A percentile compares a stretch with the other conserved stretches of the same genome.
Evolutionary conservation across 169 alveolate genomes (phyloP).

Genomic region (Eimeria acervulina): DNA sequence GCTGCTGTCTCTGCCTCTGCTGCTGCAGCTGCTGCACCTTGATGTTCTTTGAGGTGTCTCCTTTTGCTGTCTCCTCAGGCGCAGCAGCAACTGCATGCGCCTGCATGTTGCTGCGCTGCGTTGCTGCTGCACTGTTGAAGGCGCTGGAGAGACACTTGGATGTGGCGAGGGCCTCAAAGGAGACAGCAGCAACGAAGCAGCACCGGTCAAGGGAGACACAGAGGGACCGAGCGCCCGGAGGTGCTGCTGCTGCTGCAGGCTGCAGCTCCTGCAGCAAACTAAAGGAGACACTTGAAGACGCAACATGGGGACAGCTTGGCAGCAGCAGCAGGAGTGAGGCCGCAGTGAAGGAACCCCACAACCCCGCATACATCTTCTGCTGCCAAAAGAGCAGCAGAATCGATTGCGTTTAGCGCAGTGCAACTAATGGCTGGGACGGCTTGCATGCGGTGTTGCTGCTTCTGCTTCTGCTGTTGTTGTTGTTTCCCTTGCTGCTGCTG

Average conservation of each 20-base stretch:
- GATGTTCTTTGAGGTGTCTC: too few species aligned
- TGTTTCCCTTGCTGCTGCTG: too few species aligned
- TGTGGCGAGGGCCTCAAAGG: neutral
- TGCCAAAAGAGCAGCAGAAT: constrained; percentile 11
- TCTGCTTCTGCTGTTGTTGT: neutral
- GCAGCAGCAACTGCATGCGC: neutral
- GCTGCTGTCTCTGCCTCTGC: neutral
- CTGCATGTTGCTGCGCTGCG: neutral
- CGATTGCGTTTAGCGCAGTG: constrained; percentile 3
- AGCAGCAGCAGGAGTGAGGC: neutral
- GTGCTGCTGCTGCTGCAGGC: neutral
- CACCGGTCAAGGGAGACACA: constrained; percentile 2
- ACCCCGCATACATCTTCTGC: constrained; percentile 10
- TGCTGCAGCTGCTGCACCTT: neutral
- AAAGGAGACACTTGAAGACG: neutral
- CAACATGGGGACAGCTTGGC: neutral
- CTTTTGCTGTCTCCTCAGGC: neutral
- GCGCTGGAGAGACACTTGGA: neutral
- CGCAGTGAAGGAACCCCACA: neutral
- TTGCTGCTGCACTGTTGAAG: neutral
- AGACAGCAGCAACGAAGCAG: constrained; percentile 36
- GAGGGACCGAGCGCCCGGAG: neutral
- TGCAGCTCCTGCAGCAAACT: neutral
- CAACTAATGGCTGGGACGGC: neutral
- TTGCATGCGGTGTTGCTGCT: constrained; percentile 7